Evolutionary conservation across 139 green algal species (phyloP), one percentile per base, ranked within the genome.

Genomic region (Closterium sp.): DNA sequence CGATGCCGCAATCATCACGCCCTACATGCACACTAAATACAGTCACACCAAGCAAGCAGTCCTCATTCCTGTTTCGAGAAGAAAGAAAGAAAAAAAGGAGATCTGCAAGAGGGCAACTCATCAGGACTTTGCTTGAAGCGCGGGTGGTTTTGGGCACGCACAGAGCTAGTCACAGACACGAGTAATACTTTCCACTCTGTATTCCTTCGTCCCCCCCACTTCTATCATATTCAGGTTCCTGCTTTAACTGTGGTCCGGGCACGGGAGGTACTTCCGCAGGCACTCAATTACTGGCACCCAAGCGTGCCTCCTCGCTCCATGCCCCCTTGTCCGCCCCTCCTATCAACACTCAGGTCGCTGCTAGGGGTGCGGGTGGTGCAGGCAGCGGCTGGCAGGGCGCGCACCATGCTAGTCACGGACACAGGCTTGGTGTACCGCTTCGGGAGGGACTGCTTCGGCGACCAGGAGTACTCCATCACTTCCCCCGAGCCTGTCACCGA

Each of bases 391-490:
- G 89, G 83, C 19, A 23, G 84, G 69, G 69, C 83, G 32, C 31
- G 89, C 9, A 92, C 33, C 30, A 92, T 92, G 89, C 23, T 92
- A 33, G 89, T 92, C 16, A 21, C 34, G 7, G 89, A 86, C 34
- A 28, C 83, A 30, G 89, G 89, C 28, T 30, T 31, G 83, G 89
- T 92, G n/a, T 92, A 89, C 32, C 81, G n/a, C 83, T 84, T 36
- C 30, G 89, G 89, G 9, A 7, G 34, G 23, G 89, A 92, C 89
- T 86, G 89, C 83, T 92, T 84, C 32, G 89, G 89, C 76, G 89
- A 92, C 32, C 83, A 88, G 81, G 89, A 92, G 10, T 83, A 90
- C 38, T 38, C 85, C 6, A 23, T 66, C 16, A 33, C 55, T 23
- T 92, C 89, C 30, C 89, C 89, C 23, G 83, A 33, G 16, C 10